Percentiles rank a stretch among this genome's conserved stretches.
Conservation (phyloP, 2,329 filamentous ascomycete species). For the Fusarium acutatum region DNA sequence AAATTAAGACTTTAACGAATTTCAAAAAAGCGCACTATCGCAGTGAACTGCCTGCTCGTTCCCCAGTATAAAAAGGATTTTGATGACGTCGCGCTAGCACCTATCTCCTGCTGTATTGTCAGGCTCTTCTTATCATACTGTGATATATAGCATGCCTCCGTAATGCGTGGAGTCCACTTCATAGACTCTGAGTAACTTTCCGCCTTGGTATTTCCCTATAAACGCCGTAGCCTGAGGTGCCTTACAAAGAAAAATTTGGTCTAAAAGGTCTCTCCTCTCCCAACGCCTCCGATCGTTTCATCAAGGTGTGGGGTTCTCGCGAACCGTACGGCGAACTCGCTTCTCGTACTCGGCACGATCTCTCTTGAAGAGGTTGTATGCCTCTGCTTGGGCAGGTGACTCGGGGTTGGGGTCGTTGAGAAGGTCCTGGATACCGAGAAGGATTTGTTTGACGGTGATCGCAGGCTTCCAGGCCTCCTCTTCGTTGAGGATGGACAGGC, state of each 20-base stretch:
- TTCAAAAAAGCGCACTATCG: constrained; percentile 3
- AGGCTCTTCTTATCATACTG: constrained; percentile 27
- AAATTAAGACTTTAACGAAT: background rate
- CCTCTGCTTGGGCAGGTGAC: constrained; percentile 94
- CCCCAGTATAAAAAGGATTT: background rate
- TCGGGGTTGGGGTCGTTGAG: constrained; percentile 97
- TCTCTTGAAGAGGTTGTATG: constrained; percentile 96
- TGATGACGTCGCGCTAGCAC: background rate
- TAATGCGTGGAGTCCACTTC: background rate
- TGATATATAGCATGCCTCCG: constrained; percentile 6
- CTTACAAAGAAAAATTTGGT: constrained; percentile 25
- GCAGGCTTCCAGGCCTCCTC: constrained; percentile 99
- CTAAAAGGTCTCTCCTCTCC: constrained; percentile 19
- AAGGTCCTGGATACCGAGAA: constrained; percentile 94
- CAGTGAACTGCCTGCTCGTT: background rate
- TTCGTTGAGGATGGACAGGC: constrained; percentile 95
- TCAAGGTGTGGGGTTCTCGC: constrained; percentile 83
- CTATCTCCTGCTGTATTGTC: background rate
- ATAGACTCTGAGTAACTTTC: constrained; percentile 32
- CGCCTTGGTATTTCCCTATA: constrained; percentile 43
- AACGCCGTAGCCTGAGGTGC: constrained; percentile 44
- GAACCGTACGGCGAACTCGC: constrained; percentile 85
- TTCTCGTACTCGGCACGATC: constrained; percentile 88
- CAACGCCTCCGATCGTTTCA: background rate
- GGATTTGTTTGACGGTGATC: constrained; percentile 97